Percentiles rank a stretch among this genome's conserved stretches.
phyloP scores from a whole-genome alignment of 306 rosid genomes.

The Glycyrrhiza uralensis region DNA sequence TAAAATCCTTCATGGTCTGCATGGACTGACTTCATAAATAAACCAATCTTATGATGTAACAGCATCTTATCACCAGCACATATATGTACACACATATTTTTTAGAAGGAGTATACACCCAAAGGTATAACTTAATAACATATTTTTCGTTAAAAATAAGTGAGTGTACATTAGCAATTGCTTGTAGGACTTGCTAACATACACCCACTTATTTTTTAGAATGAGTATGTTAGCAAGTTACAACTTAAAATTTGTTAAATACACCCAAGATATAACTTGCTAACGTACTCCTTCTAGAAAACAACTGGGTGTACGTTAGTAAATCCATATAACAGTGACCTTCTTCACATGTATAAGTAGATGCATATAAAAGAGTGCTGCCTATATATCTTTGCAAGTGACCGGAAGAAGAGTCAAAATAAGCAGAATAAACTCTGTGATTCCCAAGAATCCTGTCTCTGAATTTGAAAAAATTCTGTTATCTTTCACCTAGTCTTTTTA shows the following conservation, averaged over 20 bases:
- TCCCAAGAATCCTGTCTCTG: slow-evolving; percentile 56
- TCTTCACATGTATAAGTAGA: slow-evolving; percentile 22
- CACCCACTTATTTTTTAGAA: too few species aligned
- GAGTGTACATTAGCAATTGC: too few species aligned
- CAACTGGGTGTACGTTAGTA: too few species aligned
- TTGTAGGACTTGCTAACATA: too few species aligned
- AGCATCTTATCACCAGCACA: not conserved
- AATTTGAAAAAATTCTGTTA: slow-evolving; percentile 34
- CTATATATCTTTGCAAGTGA: slow-evolving; percentile 19
- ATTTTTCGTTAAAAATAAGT: too few species aligned
- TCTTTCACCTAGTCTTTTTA: slow-evolving; percentile 18
- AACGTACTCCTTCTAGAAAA: too few species aligned
- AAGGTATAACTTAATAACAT: too few species aligned
- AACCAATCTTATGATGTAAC: not conserved
- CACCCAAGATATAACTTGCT: too few species aligned
- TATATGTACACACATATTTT: too few species aligned
- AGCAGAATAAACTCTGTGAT: slow-evolving; percentile 33
- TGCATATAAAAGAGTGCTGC: slow-evolving; percentile 34
- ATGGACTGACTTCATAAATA: slow-evolving; percentile 6
- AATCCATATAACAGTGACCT: slow-evolving; percentile 17
- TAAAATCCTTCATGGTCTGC: not conserved
- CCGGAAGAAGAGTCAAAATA: slow-evolving; percentile 31
- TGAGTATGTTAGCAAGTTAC: too few species aligned
- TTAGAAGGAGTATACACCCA: too few species aligned
- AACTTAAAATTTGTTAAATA: too few species aligned